Evolutionary conservation across 73 alveolate genomes (phyloP), one percentile per base, ranked within the genome.

Genomic region (Stentor roeselii): DNA sequence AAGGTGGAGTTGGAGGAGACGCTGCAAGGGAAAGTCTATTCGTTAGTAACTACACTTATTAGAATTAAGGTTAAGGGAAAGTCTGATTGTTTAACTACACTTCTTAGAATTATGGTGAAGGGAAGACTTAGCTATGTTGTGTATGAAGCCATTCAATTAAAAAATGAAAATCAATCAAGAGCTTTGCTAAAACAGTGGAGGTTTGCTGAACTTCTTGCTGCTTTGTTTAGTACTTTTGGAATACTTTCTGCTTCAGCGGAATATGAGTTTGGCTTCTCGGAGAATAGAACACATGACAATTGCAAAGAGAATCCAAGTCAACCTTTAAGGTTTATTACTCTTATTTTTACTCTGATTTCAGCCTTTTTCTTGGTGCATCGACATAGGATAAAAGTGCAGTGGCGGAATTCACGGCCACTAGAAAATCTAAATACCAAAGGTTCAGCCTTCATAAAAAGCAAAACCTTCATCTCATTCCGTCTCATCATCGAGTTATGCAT

Each of bases 41-140:
- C 84, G 84, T 76, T n/a, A 76, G 74, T 30, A 76, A 76, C 39
- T 76, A 76, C 84, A 35, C 59, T 41, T 76, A 76, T 76, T 76
- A 67, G 67, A 50, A 50, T n/a, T n/a, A n/a, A n/a, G n/a, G n/a
- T n/a, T n/a, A 15, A 76, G 67, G 60, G 60, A 76, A 41, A 76
- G 84, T 67, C 39, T 76, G 39, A 36, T 21, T 67, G 84, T 76
- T n/a, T 30, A 76, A 76, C 39, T 76, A 76, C 84, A 35, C 59
- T 41, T 76, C 32, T 76, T 76, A 67, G 67, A 50, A 50, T n/a
- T n/a, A n/a, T 50, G 67, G 67, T 21, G 6, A 21, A 50, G 21
- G 21, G 21, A 21, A 50, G 67, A 21, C 21, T 50, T 50, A 50
- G 67, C 21, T 21, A 11, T 50, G 67, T 50, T 21, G 21, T 50